Evolutionary conservation across 176 grass and related monocot species (phyloP).

Genomic region (bread wheat (Triticum aestivum)): IWGSC_CS_RefSeq_v2.1 NC_057807.1:543379152-543379651

Average conservation of each 20-base stretch:
- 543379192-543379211: slow-evolving; percentile 76
- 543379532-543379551: not conserved
- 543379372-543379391: not conserved
- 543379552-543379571: not conserved
- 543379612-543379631: not conserved
- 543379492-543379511: not conserved
- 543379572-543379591: not conserved
- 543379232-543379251: slow-evolving; percentile 37
- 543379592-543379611: not conserved
- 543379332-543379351: not conserved
- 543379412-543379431: not conserved
- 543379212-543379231: slow-evolving; percentile 66
- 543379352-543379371: not conserved
- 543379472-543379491: not conserved
- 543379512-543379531: not conserved
- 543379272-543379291: slow-evolving; percentile 14
- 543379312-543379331: not conserved
- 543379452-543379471: not conserved
- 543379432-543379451: not conserved
- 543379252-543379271: slow-evolving; percentile 3
- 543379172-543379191: slow-evolving; percentile 74
- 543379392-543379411: not conserved
- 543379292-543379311: not conserved
- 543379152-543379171: slow-evolving; percentile 51
- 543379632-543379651: not conserved